Evolutionary conservation across 345 rosid species (phyloP).

Genomic region (Trapa bicornis): DNA sequence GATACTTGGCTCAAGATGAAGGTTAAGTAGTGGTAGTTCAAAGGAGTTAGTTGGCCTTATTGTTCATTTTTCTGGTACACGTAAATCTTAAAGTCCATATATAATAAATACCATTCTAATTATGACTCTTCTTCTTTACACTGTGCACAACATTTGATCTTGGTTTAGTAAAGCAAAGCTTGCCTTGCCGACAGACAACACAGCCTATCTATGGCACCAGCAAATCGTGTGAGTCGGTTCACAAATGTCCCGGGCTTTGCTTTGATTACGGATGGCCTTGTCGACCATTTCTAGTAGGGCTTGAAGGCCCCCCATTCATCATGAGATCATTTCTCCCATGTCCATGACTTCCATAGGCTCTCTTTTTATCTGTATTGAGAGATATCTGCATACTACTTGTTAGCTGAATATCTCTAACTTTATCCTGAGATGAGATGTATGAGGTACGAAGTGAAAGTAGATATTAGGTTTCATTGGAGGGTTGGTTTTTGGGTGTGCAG

Average conservation of each 20-base stretch:
- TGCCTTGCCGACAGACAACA: not conserved
- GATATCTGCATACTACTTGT: constrained; percentile 31
- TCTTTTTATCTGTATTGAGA: not conserved
- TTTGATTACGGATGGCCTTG: constrained; percentile 17
- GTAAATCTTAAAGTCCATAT: too few relatives aligned
- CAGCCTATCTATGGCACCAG: constrained; percentile 43
- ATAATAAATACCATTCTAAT: too few relatives aligned
- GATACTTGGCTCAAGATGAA: too few relatives aligned
- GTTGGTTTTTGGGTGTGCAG: too few relatives aligned
- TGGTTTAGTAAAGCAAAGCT: constrained; percentile 14
- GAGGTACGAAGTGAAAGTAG: not conserved
- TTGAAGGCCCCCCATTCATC: constrained; percentile 46
- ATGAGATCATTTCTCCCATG: constrained; percentile 47
- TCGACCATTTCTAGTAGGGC: constrained; percentile 3
- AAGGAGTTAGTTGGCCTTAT: too few relatives aligned
- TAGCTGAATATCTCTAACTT: constrained; percentile 10
- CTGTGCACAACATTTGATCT: too few relatives aligned
- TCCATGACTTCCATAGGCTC: constrained; percentile 40
- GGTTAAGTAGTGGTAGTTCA: too few relatives aligned
- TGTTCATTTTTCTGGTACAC: too few relatives aligned
- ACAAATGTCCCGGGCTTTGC: constrained; percentile 39
- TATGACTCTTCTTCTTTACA: too few relatives aligned
- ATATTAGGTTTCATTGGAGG: not conserved
- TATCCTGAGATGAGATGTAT: not conserved
- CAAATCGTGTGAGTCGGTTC: constrained; percentile 25